These are phyloP conservation scores for Microbotryomycetes sp. DNA, from an alignment of 1,284 basidiomycete genomes.

Conservation along the genomic window DNA sequence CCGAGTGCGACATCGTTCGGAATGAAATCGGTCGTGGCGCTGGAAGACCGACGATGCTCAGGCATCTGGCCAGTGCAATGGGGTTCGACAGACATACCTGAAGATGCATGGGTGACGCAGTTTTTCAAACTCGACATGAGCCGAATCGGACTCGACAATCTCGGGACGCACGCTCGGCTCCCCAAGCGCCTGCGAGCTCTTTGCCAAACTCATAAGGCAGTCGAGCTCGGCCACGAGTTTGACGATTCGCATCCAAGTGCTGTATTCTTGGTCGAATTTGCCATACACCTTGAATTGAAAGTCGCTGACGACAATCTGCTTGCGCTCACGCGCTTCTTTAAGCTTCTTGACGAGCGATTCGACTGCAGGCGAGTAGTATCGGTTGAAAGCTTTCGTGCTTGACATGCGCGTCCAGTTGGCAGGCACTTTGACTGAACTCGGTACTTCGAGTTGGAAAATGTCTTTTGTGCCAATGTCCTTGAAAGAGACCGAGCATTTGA, in stretches of 20 bases:
- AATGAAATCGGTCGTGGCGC: constrained; percentile 62
- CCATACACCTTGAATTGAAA: constrained; percentile 75
- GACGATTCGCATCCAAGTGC: constrained; percentile 37
- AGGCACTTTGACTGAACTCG: constrained; percentile 58
- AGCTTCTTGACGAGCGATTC: constrained; percentile 63
- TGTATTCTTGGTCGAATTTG: constrained; percentile 37
- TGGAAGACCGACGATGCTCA: constrained; percentile 49
- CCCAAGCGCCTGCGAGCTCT: constrained; percentile 78
- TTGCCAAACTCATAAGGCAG: constrained; percentile 86
- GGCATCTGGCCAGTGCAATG: background rate
- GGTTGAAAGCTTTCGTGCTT: constrained; percentile 69
- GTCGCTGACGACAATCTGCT: constrained; percentile 64
- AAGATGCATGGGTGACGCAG: constrained; percentile 66
- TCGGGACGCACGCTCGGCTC: constrained; percentile 87
- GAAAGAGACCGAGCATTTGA: constrained; percentile 42
- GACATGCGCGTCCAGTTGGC: constrained; percentile 73
- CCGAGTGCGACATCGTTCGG: constrained; percentile 90
- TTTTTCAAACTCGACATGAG: constrained; percentile 69
- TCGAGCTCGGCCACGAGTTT: constrained; percentile 76
- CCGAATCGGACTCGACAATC: constrained; percentile 70
- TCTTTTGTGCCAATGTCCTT: constrained; percentile 32
- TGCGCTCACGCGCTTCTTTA: constrained; percentile 86
- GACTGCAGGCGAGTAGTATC: constrained; percentile 70
- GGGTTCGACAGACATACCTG: constrained; percentile 33
- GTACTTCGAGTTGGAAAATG: constrained; percentile 59